A percentile compares a stretch with the other conserved stretches of the same genome.
These are phyloP conservation scores for Fusarium mangiferae DNA, from an alignment of 2,329 filamentous ascomycete species.

Conservation along the genomic window DNA sequence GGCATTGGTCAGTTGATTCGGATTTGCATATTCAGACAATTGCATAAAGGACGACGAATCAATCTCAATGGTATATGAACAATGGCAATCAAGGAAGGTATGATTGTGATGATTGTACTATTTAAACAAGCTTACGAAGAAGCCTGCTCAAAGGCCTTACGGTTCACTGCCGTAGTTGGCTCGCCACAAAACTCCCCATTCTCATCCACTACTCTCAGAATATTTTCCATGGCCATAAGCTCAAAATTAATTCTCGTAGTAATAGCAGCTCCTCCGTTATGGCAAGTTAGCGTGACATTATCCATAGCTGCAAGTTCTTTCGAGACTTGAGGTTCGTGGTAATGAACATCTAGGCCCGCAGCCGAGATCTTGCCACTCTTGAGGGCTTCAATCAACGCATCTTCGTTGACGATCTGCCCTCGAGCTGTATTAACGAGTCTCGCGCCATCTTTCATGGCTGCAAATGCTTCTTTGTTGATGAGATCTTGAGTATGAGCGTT, in stretches of 20 bases:
- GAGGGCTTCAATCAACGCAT: conserved; percentile 58
- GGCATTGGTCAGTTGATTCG: accelerated
- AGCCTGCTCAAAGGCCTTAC: neutral
- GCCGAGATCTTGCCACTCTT: conserved; percentile 56
- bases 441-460: conserved; percentile 58
- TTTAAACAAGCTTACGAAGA: neutral
- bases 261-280: conserved; percentile 52
- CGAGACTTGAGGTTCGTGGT: conserved; percentile 61
- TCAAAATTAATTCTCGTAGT: conserved; percentile 55
- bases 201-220: conserved; percentile 36
- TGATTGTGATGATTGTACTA: accelerated
- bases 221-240: conserved; percentile 38
- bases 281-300: conserved; percentile 52
- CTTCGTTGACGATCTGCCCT: conserved; percentile 63
- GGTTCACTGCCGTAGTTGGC: conserved; percentile 29
- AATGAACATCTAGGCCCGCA: conserved; percentile 65
- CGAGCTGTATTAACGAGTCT: conserved; percentile 64
- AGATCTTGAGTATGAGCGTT: conserved; percentile 30
- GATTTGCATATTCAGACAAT: accelerated
- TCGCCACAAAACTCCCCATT: conserved; percentile 26
- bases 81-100: accelerated
- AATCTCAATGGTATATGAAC: accelerated
- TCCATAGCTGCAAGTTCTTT: conserved; percentile 51
- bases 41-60: accelerated
- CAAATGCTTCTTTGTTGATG: conserved; percentile 22